Evolutionary conservation across 805 yeast species (phyloP), one percentile per base, ranked within the genome.

Genomic region (Candida manassasensis): DNA sequence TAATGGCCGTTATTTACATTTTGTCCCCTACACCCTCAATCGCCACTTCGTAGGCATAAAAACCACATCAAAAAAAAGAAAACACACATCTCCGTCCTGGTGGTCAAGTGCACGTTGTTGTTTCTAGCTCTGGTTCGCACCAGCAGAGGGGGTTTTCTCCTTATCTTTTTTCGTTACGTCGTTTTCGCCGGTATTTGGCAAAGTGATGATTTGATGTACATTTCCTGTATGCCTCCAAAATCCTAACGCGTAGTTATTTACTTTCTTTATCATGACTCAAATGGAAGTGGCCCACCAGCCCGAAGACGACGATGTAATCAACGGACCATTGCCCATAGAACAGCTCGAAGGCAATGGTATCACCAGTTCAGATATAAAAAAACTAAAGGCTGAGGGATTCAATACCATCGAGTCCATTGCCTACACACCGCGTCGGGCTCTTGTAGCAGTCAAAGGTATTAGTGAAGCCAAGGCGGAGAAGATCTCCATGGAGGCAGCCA

Each of bases 401-500:
- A 84, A 84, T 54, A 93, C 98, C 0, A 95, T 84, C 6, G 97
- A 89, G 55, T 77, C 95, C 14, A 79, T 90, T 40, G 97, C 98
- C 2, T 88, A 87, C 52, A 86, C 96, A 4, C 95, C 97, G 13
- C 83, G 84, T 52, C 81, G 90, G 48, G 78, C 75, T 4, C 67
- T 90, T 28, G 61, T 85, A 28, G 72, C 73, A 6, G 84, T 93
- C 26, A 88, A 86, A 56, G 98, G 98, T 29, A 88, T 93, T 22
- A 84, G 95, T 8, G 98, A 93, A 53, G 90, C 90, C 35, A 93
- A 93, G 56, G 97, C 97, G 1, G 97, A 87, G 49, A 79, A 79
- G 46, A 65, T 93, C 34, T 66, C 89, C 34, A 71, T 71, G 28
- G 96, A 86, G 49, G 96, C 97, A 0, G 74, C 90, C 26, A 80